phyloP scores from a whole-genome alignment of 768 basidiomycete genomes.

The Auricularia auricula-judae region DNA sequence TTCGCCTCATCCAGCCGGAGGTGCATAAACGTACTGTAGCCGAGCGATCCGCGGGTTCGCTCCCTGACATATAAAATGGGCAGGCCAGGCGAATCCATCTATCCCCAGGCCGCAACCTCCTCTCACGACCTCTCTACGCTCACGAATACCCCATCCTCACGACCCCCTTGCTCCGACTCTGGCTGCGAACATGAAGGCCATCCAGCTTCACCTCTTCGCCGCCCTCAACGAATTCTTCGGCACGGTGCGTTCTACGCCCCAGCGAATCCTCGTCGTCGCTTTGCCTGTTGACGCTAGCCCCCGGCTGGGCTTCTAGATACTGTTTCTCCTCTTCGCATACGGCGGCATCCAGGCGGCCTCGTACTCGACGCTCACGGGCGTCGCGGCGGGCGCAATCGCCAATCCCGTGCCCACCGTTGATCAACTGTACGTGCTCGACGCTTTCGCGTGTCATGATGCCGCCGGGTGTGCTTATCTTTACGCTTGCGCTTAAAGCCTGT shows the following conservation, averaged over 20 bases:
- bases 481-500: neutral
- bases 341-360: slow-evolving; percentile 53
- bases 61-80: no score
- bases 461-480: neutral
- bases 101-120: no score
- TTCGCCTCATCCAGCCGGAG: no score
- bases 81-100: no score
- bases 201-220: neutral
- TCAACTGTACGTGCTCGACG: neutral
- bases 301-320: slow-evolving; percentile 11
- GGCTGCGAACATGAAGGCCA: neutral
- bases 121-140: no score
- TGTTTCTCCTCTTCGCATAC: slow-evolving; percentile 55
- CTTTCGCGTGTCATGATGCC: neutral
- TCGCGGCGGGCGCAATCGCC: neutral
- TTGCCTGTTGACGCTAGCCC: neutral
- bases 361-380: slow-evolving; percentile 1
- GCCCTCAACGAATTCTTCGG: neutral
- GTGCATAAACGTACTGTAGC: no score
- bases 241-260: neutral
- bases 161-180: neutral
- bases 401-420: neutral
- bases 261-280: neutral
- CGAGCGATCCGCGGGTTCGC: no score
- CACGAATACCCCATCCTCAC: neutral